Percentiles rank a stretch among this genome's conserved stretches.
phyloP scores from a whole-genome alignment of 2,329 filamentous ascomycete genomes.

The Aspergillus sergii region DNA sequence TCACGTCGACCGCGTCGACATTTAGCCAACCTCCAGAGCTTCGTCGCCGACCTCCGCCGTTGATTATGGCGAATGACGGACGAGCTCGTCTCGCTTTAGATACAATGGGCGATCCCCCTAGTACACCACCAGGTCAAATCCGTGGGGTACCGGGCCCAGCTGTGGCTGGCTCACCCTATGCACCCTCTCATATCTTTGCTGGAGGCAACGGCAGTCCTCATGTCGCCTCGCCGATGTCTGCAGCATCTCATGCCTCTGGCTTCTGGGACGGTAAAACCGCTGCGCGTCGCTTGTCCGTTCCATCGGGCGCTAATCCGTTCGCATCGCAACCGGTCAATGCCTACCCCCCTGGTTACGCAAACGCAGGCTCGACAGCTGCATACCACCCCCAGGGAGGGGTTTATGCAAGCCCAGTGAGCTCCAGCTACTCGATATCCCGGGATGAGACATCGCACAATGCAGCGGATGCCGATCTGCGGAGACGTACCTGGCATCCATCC shows the following conservation, averaged over 20 bases:
- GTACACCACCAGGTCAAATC: constrained; percentile 65
- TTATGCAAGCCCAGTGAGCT: constrained; percentile 68
- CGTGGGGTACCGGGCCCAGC: constrained; percentile 67
- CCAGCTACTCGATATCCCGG: constrained; percentile 53
- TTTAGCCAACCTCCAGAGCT: constrained; percentile 65
- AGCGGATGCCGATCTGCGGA: constrained; percentile 75
- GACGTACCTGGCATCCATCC: constrained; percentile 87
- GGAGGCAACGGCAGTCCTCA: constrained; percentile 72
- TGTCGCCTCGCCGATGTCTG: constrained; percentile 75
- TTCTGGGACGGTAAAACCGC: constrained; percentile 73
- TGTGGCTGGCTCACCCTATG: constrained; percentile 76
- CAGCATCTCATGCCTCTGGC: constrained; percentile 69
- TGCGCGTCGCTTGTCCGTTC: constrained; percentile 78
- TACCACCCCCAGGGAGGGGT: constrained; percentile 61
- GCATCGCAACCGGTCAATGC: constrained; percentile 62
- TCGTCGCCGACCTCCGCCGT: constrained; percentile 74
- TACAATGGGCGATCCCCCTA: constrained; percentile 62
- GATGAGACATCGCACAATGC: constrained; percentile 37
- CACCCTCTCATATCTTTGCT: constrained; percentile 78
- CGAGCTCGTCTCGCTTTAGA: constrained; percentile 55
- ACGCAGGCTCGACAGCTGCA: constrained; percentile 58
- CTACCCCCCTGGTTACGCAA: constrained; percentile 62
- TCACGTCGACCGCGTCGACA: constrained; percentile 72
- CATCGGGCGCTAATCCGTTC: constrained; percentile 74
- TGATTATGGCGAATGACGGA: constrained; percentile 78